phyloP scores from a whole-genome alignment of 2,329 filamentous ascomycete species.

The Massarina eburnea region DNA sequence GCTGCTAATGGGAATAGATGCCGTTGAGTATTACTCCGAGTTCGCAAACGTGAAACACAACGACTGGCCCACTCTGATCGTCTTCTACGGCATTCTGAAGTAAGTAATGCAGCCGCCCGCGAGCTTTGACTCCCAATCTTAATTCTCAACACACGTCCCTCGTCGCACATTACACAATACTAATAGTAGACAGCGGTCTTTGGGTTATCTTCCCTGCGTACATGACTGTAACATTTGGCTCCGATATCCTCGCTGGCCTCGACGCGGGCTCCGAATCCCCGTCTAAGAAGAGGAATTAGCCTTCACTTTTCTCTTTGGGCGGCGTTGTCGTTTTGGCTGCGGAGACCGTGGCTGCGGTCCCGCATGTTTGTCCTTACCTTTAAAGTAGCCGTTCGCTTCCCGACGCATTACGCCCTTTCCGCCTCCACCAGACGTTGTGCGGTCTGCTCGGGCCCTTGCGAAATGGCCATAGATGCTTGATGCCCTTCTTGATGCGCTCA shows the following conservation, averaged over 20 bases:
- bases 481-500: neutral
- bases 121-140: neutral
- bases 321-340: neutral
- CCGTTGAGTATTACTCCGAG: slow-evolving; percentile 63
- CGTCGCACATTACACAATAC: slow-evolving; percentile 5
- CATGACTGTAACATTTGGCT: slow-evolving; percentile 61
- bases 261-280: slow-evolving; percentile 45
- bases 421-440: neutral
- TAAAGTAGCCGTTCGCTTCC: slow-evolving; percentile 6
- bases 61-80: slow-evolving; percentile 52
- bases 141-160: neutral
- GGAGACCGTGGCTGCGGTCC: neutral
- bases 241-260: slow-evolving; percentile 63
- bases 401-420: neutral
- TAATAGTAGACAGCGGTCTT: slow-evolving; percentile 51
- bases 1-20: slow-evolving; percentile 46
- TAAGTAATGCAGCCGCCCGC: slow-evolving; percentile 43
- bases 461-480: slow-evolving; percentile 2
- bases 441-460: neutral
- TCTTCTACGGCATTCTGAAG: slow-evolving; percentile 69
- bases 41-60: slow-evolving; percentile 68
- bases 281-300: slow-evolving; percentile 26
- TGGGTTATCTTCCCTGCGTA: slow-evolving; percentile 68
- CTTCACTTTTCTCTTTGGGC: neutral
- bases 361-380: slow-evolving; percentile 2